These are phyloP conservation scores for Termitomyces sp. DNA, from an alignment of 768 basidiomycete genomes.

Conservation along the genomic window DNA sequence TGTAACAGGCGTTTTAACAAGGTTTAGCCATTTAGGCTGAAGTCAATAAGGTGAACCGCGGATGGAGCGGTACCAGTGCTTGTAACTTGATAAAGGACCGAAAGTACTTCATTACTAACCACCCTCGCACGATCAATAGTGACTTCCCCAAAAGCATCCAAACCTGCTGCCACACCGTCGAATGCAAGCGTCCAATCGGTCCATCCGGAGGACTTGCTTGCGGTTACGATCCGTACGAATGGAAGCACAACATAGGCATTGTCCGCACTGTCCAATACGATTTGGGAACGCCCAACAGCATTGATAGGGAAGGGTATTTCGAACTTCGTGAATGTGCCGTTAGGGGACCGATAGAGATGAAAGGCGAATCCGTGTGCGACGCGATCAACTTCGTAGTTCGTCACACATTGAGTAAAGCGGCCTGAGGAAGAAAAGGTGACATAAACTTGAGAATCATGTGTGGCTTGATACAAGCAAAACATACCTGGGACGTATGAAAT, in stretches of 20 bases:
- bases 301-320: slow-evolving; percentile 41
- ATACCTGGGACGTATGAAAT: slow-evolving; percentile 45
- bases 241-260: slow-evolving; percentile 42
- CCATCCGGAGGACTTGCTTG: slow-evolving; percentile 38
- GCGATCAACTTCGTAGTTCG: slow-evolving; percentile 34
- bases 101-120: slow-evolving; percentile 30
- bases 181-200: slow-evolving; percentile 42
- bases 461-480: background rate
- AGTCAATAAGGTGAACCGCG: slow-evolving; percentile 35
- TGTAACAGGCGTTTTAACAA: background rate
- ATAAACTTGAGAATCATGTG: background rate
- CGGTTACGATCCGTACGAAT: slow-evolving; percentile 36
- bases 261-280: slow-evolving; percentile 35
- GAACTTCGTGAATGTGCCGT: slow-evolving; percentile 37
- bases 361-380: slow-evolving; percentile 32
- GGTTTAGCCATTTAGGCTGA: slow-evolving; percentile 29
- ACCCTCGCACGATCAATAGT: slow-evolving; percentile 37
- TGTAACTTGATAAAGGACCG: slow-evolving; percentile 36
- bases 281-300: slow-evolving; percentile 39
- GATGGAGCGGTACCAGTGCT: slow-evolving; percentile 38
- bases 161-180: slow-evolving; percentile 32
- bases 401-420: slow-evolving; percentile 40
- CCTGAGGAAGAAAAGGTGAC: slow-evolving; percentile 19
- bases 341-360: slow-evolving; percentile 36
- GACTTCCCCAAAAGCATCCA: slow-evolving; percentile 42